A percentile compares a stretch with the other conserved stretches of the same genome.
phyloP scores from a whole-genome alignment of 2,329 filamentous ascomycete species.

The Chalaropsis thielavioides region DNA sequence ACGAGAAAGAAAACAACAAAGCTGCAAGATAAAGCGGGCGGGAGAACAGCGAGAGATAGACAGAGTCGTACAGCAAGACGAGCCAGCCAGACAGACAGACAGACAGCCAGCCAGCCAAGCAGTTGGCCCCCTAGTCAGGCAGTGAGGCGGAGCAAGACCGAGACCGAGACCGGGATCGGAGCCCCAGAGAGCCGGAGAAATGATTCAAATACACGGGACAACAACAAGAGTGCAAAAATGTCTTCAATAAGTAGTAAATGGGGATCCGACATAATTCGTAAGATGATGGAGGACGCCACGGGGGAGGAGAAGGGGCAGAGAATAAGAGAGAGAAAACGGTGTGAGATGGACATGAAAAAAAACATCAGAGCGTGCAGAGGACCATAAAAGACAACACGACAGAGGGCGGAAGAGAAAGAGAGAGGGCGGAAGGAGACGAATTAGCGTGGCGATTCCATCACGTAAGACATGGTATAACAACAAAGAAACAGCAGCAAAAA shows the following conservation, averaged over 20 bases:
- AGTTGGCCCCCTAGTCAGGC: no score
- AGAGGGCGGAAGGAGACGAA: slow-evolving; percentile 1
- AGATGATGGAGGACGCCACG: slow-evolving; percentile 11
- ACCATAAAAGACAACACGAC: not conserved
- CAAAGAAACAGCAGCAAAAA: slow-evolving; percentile 4
- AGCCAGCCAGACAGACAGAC: no score
- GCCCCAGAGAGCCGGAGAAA: not conserved
- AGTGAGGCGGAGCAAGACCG: not conserved
- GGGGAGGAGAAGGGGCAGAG: not conserved
- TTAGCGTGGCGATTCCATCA: slow-evolving; percentile 16
- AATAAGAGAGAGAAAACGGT: not conserved
- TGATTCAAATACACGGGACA: not conserved
- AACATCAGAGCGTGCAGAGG: slow-evolving; percentile 8
- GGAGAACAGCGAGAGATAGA: not conserved
- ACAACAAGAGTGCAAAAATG: not conserved
- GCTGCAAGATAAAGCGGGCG: not conserved
- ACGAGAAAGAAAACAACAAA: not conserved
- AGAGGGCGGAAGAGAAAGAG: not conserved
- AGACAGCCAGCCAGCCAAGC: no score
- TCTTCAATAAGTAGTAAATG: not conserved
- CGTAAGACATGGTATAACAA: slow-evolving; percentile 1
- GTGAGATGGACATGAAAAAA: slow-evolving; percentile 10
- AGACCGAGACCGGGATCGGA: not conserved
- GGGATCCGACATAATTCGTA: slow-evolving; percentile 18
- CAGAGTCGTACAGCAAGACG: not conserved